A percentile compares a stretch with the other conserved stretches of the same genome.
phyloP scores from a whole-genome alignment of 2,329 filamentous ascomycete species.

The Elsinoe necatrix region DNA sequence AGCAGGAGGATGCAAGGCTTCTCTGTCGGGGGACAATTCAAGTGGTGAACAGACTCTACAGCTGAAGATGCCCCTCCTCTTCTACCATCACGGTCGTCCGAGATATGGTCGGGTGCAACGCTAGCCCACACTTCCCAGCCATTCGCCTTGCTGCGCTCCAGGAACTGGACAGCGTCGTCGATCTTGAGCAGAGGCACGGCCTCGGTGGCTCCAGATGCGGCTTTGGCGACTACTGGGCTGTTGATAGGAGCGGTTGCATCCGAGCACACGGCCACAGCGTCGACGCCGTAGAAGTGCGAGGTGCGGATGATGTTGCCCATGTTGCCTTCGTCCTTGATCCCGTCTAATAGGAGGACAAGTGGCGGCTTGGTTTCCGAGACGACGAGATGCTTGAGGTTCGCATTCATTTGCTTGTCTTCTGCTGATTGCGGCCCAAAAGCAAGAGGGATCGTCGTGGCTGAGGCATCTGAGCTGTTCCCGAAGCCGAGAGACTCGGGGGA shows the following conservation, averaged over 20 bases:
- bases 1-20: slow-evolving; percentile 71
- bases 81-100: background rate
- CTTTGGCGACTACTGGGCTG: slow-evolving; percentile 72
- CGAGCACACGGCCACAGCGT: slow-evolving; percentile 69
- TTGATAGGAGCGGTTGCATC: slow-evolving; percentile 64
- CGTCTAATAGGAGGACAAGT: slow-evolving; percentile 64
- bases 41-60: background rate
- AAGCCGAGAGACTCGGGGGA: background rate
- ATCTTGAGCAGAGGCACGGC: slow-evolving; percentile 65
- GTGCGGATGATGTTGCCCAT: slow-evolving; percentile 82
- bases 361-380: slow-evolving; percentile 46
- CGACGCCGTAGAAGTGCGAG: slow-evolving; percentile 82
- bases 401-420: slow-evolving; percentile 70
- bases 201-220: slow-evolving; percentile 81
- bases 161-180: slow-evolving; percentile 54
- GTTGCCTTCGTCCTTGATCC: slow-evolving; percentile 75
- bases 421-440: slow-evolving; percentile 49
- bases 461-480: too few species aligned
- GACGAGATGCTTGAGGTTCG: slow-evolving; percentile 42
- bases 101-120: slow-evolving; percentile 37
- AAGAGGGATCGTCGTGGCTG: slow-evolving; percentile 44
- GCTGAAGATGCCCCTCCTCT: background rate
- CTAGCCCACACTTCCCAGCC: slow-evolving; percentile 84
- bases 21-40: slow-evolving; percentile 5
- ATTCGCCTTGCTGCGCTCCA: slow-evolving; percentile 55